A percentile compares a stretch with the other conserved stretches of the same genome.
Evolutionary conservation across 2,329 filamentous ascomycete species (phyloP).

Genomic region (Incumbomyces delicatus): DNA sequence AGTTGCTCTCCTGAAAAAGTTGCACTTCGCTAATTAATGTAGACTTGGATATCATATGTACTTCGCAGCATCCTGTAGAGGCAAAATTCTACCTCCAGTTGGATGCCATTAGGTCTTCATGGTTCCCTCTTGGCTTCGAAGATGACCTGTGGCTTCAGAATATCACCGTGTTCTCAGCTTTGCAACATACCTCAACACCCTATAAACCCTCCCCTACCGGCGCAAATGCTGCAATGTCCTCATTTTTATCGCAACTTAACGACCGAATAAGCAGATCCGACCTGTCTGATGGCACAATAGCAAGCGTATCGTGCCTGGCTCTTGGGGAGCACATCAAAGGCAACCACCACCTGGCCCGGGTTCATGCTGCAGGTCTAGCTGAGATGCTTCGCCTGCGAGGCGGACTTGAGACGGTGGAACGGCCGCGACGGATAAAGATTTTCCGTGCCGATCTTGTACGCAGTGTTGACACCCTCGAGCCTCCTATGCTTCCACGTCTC

Average conservation of each 20-base stretch:
- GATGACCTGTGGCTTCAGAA: conserved; percentile 14
- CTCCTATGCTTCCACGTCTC: conserved; percentile 10
- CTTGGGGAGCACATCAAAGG: conserved; percentile 12
- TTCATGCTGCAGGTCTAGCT: conserved; percentile 14
- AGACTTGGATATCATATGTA: conserved; percentile 1
- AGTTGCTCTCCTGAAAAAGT: not conserved
- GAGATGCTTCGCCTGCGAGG: conserved; percentile 15
- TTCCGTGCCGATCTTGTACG: conserved; percentile 14
- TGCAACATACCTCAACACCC: conserved; percentile 4
- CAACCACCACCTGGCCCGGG: conserved; percentile 10
- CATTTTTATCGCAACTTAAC: conserved; percentile 15
- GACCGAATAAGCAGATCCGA: conserved; percentile 7
- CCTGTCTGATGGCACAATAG: conserved; percentile 15
- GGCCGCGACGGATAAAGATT: conserved; percentile 12
- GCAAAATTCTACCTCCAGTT: not conserved
- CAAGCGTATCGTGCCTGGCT: conserved; percentile 15
- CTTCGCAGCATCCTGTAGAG: not conserved
- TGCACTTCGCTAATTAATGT: not conserved
- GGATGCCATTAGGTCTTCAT: not conserved
- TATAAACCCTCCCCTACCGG: conserved; percentile 4
- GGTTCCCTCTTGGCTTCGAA: conserved; percentile 11
- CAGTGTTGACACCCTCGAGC: conserved; percentile 12
- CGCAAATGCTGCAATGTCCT: conserved; percentile 12
- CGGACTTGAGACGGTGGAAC: conserved; percentile 9
- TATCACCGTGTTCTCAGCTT: conserved; percentile 13